Conservation (phyloP, 768 basidiomycete species). For the Stropharia rugosoannulata region DNA sequence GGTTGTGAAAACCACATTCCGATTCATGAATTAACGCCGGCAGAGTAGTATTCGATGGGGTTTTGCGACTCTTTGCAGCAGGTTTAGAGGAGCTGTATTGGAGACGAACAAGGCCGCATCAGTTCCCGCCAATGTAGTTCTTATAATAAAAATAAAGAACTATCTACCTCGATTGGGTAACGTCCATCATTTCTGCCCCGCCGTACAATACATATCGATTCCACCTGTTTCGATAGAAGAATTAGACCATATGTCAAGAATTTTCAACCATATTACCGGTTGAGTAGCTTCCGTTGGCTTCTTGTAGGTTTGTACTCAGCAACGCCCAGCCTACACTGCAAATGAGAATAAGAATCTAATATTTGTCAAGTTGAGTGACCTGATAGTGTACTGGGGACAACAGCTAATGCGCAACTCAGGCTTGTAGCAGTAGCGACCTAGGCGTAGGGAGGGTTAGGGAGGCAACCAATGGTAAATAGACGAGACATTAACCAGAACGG, state of each 20-base stretch:
- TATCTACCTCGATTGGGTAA: slow-evolving; percentile 16
- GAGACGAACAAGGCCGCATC: background rate
- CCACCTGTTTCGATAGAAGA: slow-evolving; percentile 48
- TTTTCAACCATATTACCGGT: slow-evolving; percentile 45
- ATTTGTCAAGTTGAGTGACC: slow-evolving; percentile 36
- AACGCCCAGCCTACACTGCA: slow-evolving; percentile 61
- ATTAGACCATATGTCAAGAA: background rate
- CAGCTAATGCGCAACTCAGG: slow-evolving; percentile 81
- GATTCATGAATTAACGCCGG: slow-evolving; percentile 51
- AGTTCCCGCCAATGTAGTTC: background rate
- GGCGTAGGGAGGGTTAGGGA: background rate
- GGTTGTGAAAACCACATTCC: slow-evolving; percentile 39
- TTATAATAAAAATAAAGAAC: background rate
- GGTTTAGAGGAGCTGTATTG: slow-evolving; percentile 6
- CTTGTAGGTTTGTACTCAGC: slow-evolving; percentile 65
- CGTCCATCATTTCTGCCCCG: slow-evolving; percentile 28
- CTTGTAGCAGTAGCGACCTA: slow-evolving; percentile 78
- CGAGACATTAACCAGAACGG: slow-evolving; percentile 52
- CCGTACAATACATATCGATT: slow-evolving; percentile 63
- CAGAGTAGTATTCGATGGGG: slow-evolving; percentile 38
- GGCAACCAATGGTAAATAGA: background rate
- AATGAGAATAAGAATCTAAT: background rate
- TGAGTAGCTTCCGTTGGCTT: slow-evolving; percentile 73
- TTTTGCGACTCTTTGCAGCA: slow-evolving; percentile 5
- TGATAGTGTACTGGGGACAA: slow-evolving; percentile 95